phyloP scores from a whole-genome alignment of 2,329 filamentous ascomycete species.

The Stemphylium vesicarium region DNA sequence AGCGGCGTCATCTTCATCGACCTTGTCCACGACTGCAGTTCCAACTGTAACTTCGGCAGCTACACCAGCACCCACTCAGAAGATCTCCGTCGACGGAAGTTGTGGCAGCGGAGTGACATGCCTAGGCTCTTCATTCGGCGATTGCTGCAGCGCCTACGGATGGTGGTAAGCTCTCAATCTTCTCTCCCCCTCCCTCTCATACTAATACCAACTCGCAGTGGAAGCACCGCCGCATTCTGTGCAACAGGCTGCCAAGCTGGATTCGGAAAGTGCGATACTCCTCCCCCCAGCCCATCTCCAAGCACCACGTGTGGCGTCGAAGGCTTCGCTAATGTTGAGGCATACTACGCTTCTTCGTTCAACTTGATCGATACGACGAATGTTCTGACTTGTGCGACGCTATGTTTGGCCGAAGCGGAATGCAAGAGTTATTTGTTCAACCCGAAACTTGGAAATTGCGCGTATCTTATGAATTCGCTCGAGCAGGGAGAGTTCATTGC shows the following conservation, averaged over 20 bases:
- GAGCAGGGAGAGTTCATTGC: slow-evolving; percentile 4
- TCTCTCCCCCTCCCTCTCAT: neutral
- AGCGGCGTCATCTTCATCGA: slow-evolving; percentile 3
- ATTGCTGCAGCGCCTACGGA: slow-evolving; percentile 54
- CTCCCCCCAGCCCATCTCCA: slow-evolving; percentile 3
- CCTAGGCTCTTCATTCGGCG: slow-evolving; percentile 50
- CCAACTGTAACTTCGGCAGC: slow-evolving; percentile 5
- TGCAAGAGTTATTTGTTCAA: slow-evolving; percentile 23
- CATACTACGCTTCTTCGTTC: slow-evolving; percentile 24
- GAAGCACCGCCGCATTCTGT: slow-evolving; percentile 37
- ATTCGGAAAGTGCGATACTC: slow-evolving; percentile 30
- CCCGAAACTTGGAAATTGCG: slow-evolving; percentile 3
- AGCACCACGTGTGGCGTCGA: slow-evolving; percentile 15
- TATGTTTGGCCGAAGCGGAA: slow-evolving; percentile 18
- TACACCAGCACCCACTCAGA: slow-evolving; percentile 16
- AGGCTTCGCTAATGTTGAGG: slow-evolving; percentile 19
- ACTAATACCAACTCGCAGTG: slow-evolving; percentile 23
- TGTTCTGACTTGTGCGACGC: neutral
- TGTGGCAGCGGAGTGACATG: slow-evolving; percentile 38
- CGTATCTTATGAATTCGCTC: slow-evolving; percentile 1
- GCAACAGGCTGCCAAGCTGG: slow-evolving; percentile 39
- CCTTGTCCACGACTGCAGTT: neutral
- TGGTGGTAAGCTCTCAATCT: slow-evolving; percentile 30
- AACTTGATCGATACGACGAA: slow-evolving; percentile 17
- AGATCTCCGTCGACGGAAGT: slow-evolving; percentile 32